Percentiles rank a stretch among this genome's conserved stretches.
Conservation (phyloP, 306 rosid genomes). For the Cucurbita moschata region DNA sequence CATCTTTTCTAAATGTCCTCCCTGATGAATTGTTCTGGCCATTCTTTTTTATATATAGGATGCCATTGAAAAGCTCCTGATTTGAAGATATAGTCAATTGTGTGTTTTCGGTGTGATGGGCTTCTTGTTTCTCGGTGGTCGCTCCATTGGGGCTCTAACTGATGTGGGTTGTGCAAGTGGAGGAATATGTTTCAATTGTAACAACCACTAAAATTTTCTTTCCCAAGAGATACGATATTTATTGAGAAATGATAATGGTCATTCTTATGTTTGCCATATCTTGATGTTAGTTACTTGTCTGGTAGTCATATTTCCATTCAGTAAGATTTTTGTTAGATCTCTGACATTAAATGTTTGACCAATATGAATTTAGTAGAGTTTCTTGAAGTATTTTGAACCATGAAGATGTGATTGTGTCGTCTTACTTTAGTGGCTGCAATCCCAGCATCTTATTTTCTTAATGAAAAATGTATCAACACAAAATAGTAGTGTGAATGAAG, state of each 20-base stretch:
- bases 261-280: background rate
- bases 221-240: background rate
- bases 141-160: slow-evolving; percentile 76
- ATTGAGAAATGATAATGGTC: background rate
- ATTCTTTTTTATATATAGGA: slow-evolving; percentile 32
- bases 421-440: too few species aligned
- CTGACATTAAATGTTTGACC: background rate
- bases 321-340: background rate
- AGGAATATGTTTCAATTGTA: slow-evolving; percentile 15
- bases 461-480: too few species aligned
- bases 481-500: too few species aligned
- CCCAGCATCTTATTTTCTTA: too few species aligned
- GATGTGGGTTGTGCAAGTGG: slow-evolving; percentile 17
- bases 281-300: background rate
- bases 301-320: background rate
- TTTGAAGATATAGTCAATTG: slow-evolving; percentile 18
- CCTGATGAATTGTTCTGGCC: background rate
- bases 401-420: background rate
- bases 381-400: background rate
- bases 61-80: slow-evolving; percentile 87
- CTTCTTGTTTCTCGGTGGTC: slow-evolving; percentile 41
- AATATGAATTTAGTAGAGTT: background rate
- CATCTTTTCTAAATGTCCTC: background rate
- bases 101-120: slow-evolving; percentile 47
- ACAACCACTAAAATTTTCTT: slow-evolving; percentile 1